Base-by-base conservation (phyloP, 805 yeast genomes). In the Candida khao-thaluensis region DNA sequence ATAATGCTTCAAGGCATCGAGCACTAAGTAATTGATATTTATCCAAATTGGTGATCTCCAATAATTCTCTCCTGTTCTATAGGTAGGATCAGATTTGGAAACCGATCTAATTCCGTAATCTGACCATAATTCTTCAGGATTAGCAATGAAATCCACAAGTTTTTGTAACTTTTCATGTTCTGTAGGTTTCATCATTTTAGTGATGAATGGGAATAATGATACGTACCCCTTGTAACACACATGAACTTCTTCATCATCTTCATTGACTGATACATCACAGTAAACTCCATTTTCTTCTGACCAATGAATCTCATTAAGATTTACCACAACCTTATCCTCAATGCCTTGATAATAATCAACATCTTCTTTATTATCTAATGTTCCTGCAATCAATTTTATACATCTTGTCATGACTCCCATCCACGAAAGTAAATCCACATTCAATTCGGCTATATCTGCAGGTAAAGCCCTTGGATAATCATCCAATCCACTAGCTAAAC, bases 31-130 rank as follows among this genome's bases (percentile, higher is more conserved):
- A 65, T 93, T 93, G 54, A 93, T 85, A 58, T 89, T 85, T 50
- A 89, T 70, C 98, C 98, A 93, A 18, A 93, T 72, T 14, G 95
- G 87, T 1, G 96, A 93, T 47, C 96, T 76, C 99, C 99, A 93
- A 65, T 93, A 93, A 60, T 91, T 82, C 55, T 93, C 99, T 6
- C 74, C 91, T 0, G 81, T 76, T 40, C 84, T 84, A 62, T 83
- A 93, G 42, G 54, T 64, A 15, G 66, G 65, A 51, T 85, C 90
- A 4, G 70, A 50, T 51, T 78, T 79, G 1, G 96, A 85, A 25
- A 93, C 65, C 0, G 95, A 85, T 46, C 96, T 71, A 25, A 93
- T 67, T 10, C 99, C 99, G 49, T 57, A 88, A 1, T 73, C 74
- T 6, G 87, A 64, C 85, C 93, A 90, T 38, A 93, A 62, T 52